A percentile compares a stretch with the other conserved stretches of the same genome.
These are phyloP conservation scores for Thermothelomyces thermophilus DNA, from an alignment of 2,329 filamentous ascomycete species.

Conservation along the genomic window DNA sequence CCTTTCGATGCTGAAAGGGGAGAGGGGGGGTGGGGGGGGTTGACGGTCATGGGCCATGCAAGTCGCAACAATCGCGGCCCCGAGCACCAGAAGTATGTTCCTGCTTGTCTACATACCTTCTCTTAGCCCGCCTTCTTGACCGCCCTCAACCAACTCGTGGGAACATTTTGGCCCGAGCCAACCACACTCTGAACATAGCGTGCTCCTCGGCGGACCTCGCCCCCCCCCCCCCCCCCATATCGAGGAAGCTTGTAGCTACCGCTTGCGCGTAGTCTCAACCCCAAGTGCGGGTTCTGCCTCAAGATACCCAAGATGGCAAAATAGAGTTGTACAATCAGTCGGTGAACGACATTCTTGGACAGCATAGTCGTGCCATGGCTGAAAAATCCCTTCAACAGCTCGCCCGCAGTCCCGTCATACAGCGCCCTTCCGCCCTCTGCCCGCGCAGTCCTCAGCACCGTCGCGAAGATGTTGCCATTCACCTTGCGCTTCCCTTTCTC, in stretches of 20 bases:
- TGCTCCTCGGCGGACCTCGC: neutral
- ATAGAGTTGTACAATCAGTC: conserved; percentile 64
- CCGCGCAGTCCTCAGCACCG: conserved; percentile 50
- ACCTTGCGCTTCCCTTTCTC: conserved; percentile 20
- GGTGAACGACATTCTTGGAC: conserved; percentile 72
- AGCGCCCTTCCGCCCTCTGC: conserved; percentile 62
- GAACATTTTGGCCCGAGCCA: neutral
- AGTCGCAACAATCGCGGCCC: too few species aligned
- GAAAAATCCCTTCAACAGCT: conserved; percentile 78
- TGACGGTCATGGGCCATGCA: neutral
- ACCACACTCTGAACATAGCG: conserved; percentile 1
- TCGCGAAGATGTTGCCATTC: conserved; percentile 52
- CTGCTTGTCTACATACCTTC: neutral
- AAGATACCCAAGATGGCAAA: conserved; percentile 52
- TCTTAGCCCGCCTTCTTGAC: neutral
- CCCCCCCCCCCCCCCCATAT: neutral
- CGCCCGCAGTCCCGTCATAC: conserved; percentile 69
- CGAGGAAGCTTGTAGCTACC: conserved; percentile 3
- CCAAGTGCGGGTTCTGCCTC: conserved; percentile 37
- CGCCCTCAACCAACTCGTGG: neutral
- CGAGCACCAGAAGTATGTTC: neutral
- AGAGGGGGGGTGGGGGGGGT: too few species aligned
- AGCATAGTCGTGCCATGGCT: conserved; percentile 83
- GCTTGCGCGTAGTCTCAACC: conserved; percentile 29
- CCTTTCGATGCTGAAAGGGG: conserved; percentile 1